Conservation (phyloP, 768 basidiomycete species). For the Termitomyces bulborhizus region DNA sequence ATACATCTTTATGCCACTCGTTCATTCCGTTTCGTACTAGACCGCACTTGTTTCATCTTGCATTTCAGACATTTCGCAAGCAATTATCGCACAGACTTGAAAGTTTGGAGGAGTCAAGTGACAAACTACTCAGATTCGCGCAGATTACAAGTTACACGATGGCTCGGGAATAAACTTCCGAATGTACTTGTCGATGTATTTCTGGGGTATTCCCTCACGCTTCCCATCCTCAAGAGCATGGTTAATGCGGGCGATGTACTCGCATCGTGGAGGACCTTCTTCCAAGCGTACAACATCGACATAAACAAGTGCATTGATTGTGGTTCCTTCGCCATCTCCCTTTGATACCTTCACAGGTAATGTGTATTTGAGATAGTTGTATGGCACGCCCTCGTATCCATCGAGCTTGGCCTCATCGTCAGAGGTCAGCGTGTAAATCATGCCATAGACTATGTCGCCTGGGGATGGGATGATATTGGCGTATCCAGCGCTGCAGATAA, state of each 20-base stretch:
- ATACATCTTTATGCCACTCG: background rate
- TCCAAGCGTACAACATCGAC: constrained; percentile 28
- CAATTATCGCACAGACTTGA: too few species aligned
- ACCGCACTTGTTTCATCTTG: background rate
- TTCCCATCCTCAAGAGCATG: constrained; percentile 36
- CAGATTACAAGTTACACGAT: background rate
- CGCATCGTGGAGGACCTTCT: constrained; percentile 27
- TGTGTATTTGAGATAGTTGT: constrained; percentile 29
- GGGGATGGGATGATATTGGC: constrained; percentile 37
- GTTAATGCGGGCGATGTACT: constrained; percentile 43
- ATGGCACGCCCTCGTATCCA: constrained; percentile 33
- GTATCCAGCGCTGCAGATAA: constrained; percentile 37
- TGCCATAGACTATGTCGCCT: constrained; percentile 24
- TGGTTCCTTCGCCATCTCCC: constrained; percentile 1
- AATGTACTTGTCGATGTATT: constrained; percentile 38
- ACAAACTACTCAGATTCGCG: too few species aligned
- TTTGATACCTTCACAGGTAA: constrained; percentile 21
- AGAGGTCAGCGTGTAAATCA: constrained; percentile 30
- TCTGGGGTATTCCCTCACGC: constrained; percentile 29
- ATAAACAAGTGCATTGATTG: constrained; percentile 31
- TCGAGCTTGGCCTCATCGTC: constrained; percentile 38
- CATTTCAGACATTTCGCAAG: too few species aligned
- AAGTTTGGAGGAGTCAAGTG: background rate
- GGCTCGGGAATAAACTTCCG: constrained; percentile 33
- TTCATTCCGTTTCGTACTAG: background rate